Base-by-base conservation (phyloP, 1,284 basidiomycete species). In the Leccinum holopus region DNA sequence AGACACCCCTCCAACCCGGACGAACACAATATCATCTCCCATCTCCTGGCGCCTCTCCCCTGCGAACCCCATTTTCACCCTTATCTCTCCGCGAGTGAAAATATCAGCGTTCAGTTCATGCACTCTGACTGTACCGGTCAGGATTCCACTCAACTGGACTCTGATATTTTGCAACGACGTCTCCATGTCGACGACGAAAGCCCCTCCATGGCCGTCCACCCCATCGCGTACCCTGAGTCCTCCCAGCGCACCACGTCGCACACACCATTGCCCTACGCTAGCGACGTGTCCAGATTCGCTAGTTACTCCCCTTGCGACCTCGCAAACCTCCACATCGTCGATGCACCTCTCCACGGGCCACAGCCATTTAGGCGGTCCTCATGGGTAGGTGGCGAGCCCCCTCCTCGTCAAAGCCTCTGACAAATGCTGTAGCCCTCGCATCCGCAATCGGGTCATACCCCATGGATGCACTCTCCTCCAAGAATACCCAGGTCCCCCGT, bases 101-200 rank as follows among this genome's bases (percentile, higher is more conserved):
- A 67, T 75, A 69, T 74, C 63, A 75, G 71, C 35, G 65, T 71
- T 54, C 74, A 76, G 67, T 75, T 76, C 69, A 62, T 69, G 72
- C 62, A 61, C 49, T 64, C 69, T 39, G 37, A 39, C 63, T 73
- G 71, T 55, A 49, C 65, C 14, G 41, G 55, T 61, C 72, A 65
- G 65, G 71, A 68, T 58, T 33, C 57, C 56, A 56, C 66, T 51
- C 72, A 65, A 72, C 68, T 66, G 69, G 66, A 74, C 64, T 55
- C 68, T 65, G 70, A 71, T 68, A 74, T 69, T 66, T 65, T 74
- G 63, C 69, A 59, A 44, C 65, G 58, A 32, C 67, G 59, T 21
- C 57, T 52, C 63, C 28, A 56, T 5, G 56, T 63, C n/a, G 63
- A 63, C 55, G 60, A 62, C 18, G 63, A 53, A 8, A 33, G 30